These are phyloP conservation scores for Suhomyces atakaporum DNA, from an alignment of 1,139 yeast genomes.

Conservation along the genomic window DNA sequence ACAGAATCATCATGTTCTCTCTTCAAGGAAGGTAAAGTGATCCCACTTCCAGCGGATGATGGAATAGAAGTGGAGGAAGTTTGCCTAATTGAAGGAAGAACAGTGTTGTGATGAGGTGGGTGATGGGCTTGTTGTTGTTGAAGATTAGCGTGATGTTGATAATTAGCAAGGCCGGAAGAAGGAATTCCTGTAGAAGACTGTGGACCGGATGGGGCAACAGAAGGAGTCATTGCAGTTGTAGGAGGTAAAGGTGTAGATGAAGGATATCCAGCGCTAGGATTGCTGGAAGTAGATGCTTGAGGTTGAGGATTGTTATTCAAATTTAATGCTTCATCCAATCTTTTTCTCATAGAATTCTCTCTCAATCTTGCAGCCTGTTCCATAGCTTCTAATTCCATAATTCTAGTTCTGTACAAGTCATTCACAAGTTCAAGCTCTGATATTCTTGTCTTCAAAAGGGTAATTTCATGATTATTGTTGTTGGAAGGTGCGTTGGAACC, in stretches of 20 bases:
- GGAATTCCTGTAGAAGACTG: constrained; percentile 5
- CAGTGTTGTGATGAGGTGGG: constrained; percentile 7
- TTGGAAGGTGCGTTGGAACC: constrained; percentile 1
- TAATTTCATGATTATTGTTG: constrained; percentile 41
- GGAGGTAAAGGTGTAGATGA: constrained; percentile 7
- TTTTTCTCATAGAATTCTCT: constrained; percentile 49
- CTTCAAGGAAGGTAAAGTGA: constrained; percentile 26
- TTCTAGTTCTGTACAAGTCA: constrained; percentile 79
- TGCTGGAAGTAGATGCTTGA: constrained; percentile 1
- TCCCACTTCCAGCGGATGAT: constrained; percentile 14
- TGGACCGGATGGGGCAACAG: constrained; percentile 5
- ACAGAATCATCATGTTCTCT: constrained; percentile 24
- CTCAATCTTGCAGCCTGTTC: constrained; percentile 61
- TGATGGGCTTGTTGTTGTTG: constrained; percentile 4
- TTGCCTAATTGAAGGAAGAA: constrained; percentile 17
- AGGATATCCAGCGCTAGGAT: constrained; percentile 2
- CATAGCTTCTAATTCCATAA: constrained; percentile 75
- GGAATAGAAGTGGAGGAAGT: constrained; percentile 9
- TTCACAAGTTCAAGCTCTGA: constrained; percentile 90
- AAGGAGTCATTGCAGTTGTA: neutral
- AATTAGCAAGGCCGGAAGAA: constrained; percentile 1
- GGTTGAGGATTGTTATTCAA: constrained; percentile 9
- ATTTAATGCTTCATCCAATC: constrained; percentile 47
- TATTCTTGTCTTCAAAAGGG: constrained; percentile 68
- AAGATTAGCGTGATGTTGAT: constrained; percentile 2